phyloP scores from a whole-genome alignment of 176 grass and related monocot species.

The Eragrostis nindensis region DNA sequence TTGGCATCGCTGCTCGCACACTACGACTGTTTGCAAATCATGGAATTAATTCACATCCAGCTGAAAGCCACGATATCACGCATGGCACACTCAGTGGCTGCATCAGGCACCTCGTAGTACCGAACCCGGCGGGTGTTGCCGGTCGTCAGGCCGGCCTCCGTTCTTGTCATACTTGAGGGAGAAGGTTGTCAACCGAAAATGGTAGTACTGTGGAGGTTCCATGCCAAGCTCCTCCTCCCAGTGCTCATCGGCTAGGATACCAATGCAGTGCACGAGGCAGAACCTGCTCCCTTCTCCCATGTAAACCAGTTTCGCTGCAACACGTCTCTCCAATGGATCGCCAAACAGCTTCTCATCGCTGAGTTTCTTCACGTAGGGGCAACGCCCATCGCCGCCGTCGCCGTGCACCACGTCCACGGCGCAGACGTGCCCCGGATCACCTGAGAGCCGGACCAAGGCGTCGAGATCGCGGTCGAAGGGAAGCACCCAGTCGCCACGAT shows the following conservation, averaged over 20 bases:
- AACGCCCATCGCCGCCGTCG: not conserved
- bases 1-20: no score
- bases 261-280: conserved; percentile 8
- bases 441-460: no score
- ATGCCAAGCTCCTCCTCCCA: no score
- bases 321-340: not conserved
- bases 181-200: not conserved
- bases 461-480: no score
- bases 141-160: not conserved
- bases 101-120: not conserved
- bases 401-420: no score
- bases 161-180: not conserved
- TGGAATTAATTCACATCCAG: not conserved
- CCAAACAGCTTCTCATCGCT: conserved; percentile 13
- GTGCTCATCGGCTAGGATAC: no score
- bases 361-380: not conserved
- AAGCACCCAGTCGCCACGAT: no score
- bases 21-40: no score
- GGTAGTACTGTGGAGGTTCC: not conserved
- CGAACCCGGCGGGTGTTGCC: not conserved
- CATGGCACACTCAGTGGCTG: not conserved
- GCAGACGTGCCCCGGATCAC: no score
- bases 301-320: conserved; percentile 4
- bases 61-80: not conserved
- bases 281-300: not conserved